Evolutionary conservation across 1,139 yeast species (phyloP).

Genomic region (Wickerhamiella pararugosa): DNA sequence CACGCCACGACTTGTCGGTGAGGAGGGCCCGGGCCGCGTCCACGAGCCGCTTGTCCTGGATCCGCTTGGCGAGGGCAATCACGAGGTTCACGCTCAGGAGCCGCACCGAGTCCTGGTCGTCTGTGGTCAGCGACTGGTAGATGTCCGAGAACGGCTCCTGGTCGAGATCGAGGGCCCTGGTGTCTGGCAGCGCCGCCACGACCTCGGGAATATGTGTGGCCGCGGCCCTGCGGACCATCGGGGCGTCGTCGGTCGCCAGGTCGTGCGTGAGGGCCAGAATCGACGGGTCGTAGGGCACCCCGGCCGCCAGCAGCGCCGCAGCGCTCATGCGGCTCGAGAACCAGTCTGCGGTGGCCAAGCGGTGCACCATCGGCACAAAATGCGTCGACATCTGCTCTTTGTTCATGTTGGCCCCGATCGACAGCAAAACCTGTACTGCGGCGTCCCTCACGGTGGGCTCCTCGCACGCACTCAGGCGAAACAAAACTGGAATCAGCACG

Average conservation of each 20-base stretch:
- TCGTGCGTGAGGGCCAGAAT: constrained; percentile 54
- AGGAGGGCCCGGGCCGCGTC: constrained; percentile 45
- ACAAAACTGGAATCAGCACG: constrained; percentile 69
- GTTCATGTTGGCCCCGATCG: constrained; percentile 50
- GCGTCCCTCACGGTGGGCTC: constrained; percentile 96
- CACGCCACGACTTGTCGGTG: constrained; percentile 94
- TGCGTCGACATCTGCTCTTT: constrained; percentile 49
- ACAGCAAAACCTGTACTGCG: constrained; percentile 75
- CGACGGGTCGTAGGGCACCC: constrained; percentile 28
- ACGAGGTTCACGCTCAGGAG: constrained; percentile 78
- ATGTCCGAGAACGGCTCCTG: constrained; percentile 31
- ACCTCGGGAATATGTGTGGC: constrained; percentile 69
- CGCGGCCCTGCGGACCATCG: constrained; percentile 95
- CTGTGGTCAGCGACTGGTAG: constrained; percentile 68
- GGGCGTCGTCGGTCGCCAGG: constrained; percentile 79
- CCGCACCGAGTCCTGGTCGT: constrained; percentile 91
- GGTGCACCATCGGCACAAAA: constrained; percentile 62
- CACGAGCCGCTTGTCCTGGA: constrained; percentile 17
- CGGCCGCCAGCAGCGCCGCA: constrained; percentile 71
- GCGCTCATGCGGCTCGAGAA: constrained; percentile 86
- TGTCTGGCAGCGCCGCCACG: constrained; percentile 37
- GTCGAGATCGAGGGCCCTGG: constrained; percentile 5
- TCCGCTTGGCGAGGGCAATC: constrained; percentile 33
- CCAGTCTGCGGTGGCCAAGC: constrained; percentile 84
- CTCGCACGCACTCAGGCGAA: constrained; percentile 80